Percentiles rank a stretch among this genome's conserved stretches.
phyloP scores from a whole-genome alignment of 352 stramenopile species.

The Blastocystis sp. region DNA sequence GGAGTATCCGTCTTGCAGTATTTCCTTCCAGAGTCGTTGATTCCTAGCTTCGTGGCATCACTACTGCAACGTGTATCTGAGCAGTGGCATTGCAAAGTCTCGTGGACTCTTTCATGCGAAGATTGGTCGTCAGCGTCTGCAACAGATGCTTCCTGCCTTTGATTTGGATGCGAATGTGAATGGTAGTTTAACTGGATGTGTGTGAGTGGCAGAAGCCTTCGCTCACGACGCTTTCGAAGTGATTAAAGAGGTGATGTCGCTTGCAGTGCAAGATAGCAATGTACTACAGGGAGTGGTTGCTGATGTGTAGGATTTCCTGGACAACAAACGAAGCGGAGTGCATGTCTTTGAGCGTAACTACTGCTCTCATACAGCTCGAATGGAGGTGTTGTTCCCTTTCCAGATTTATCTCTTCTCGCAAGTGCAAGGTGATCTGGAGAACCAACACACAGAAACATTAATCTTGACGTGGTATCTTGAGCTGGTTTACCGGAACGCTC shows the following conservation, averaged over 20 bases:
- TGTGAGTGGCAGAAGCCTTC: not conserved
- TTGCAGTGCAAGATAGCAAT: slow-evolving; percentile 19
- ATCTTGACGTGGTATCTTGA: slow-evolving; percentile 35
- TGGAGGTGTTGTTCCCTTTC: slow-evolving; percentile 60
- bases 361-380: slow-evolving; percentile 11
- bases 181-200: not conserved
- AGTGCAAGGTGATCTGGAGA: slow-evolving; percentile 52
- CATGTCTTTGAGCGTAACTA: not conserved
- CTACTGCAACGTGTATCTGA: slow-evolving; percentile 45
- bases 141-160: slow-evolving; percentile 31
- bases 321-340: not conserved
- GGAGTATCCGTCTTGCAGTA: slow-evolving; percentile 56
- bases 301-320: slow-evolving; percentile 35
- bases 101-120: slow-evolving; percentile 45
- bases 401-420: slow-evolving; percentile 62
- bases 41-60: not conserved
- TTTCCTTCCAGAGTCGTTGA: not conserved
- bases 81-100: slow-evolving; percentile 45
- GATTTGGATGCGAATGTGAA: not conserved
- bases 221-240: slow-evolving; percentile 9
- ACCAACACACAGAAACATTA: slow-evolving; percentile 26
- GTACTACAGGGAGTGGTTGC: not conserved
- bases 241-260: slow-evolving; percentile 29
- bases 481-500: not conserved
- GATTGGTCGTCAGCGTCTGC: not conserved